Evolutionary conservation across 2,329 filamentous ascomycete genomes (phyloP).

Genomic region (Phoma sp.): DNA sequence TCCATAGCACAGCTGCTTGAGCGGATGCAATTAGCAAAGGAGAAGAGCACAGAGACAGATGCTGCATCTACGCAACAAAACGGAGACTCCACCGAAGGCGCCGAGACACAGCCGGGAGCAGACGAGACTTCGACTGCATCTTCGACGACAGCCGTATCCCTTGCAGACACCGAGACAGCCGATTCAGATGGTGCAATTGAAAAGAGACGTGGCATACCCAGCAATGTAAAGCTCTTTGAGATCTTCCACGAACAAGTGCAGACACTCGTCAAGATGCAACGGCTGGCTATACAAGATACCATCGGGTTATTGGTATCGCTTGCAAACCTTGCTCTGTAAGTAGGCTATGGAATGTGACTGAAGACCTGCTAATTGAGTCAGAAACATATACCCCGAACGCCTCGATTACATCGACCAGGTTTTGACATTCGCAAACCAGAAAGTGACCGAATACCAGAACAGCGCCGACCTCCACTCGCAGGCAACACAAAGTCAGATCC

Average conservation of each 20-base stretch:
- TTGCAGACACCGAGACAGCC: conserved; percentile 46
- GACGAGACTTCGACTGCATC: conserved; percentile 41
- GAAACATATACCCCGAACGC: conserved; percentile 89
- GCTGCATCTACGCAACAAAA: conserved; percentile 41
- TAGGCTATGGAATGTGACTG: conserved; percentile 4
- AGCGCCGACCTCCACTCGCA: conserved; percentile 93
- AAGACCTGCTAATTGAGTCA: conserved; percentile 39
- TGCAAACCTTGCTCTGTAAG: conserved; percentile 81
- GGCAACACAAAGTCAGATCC: conserved; percentile 84
- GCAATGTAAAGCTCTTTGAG: conserved; percentile 89
- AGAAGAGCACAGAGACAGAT: conserved; percentile 47
- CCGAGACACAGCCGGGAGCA: conserved; percentile 28
- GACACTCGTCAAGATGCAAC: conserved; percentile 88
- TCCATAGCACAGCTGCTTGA: conserved; percentile 80
- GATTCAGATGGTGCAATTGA: conserved; percentile 52
- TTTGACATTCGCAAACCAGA: conserved; percentile 83
- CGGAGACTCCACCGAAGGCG: conserved; percentile 41
- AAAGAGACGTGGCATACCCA: conserved; percentile 66
- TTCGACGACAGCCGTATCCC: conserved; percentile 36
- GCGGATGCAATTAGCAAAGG: conserved; percentile 73
- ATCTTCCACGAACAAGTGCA: conserved; percentile 97
- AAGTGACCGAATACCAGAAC: conserved; percentile 87
- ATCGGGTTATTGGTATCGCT: conserved; percentile 94
- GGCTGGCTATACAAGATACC: conserved; percentile 90
- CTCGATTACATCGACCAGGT: conserved; percentile 97